Base-by-base conservation (phyloP, 2,329 filamentous ascomycete species). In the Sporothrix variecibatus region DNA sequence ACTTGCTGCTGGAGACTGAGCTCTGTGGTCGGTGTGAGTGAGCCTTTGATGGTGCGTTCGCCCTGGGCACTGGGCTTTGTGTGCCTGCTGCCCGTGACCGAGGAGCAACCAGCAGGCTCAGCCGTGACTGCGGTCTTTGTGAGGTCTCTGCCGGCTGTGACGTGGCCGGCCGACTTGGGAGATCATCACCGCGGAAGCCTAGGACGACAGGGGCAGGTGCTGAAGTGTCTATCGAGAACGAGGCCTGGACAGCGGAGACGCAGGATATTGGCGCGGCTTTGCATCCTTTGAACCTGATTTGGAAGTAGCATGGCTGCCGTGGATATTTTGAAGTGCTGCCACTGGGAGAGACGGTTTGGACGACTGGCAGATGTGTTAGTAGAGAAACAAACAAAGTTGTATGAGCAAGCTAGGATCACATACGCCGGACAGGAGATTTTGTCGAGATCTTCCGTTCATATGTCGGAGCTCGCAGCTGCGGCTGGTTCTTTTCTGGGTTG, bases 91-190 rank as follows among this genome's bases (percentile, higher is more conserved):
- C 31, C 20, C 51, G 49, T 40, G 62, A 20, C 12, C 62, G 49
- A 34, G 34, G 62, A 31, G 49, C 34, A 2, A 68, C 26, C 0
- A 72, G 46, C 3, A 60, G 34, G 23, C 62, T 68, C 3, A 46
- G 8, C 26, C 71, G 34, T 3, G 62, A 34, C 23, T 38, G 12
- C 5, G 38, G 12, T 28, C 58, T 69, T 20, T 15, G 65, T 15
- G 53, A 72, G 9, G 51, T 6, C n/a, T 17, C 43, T 7, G 46
- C 5, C 26, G 12, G 56, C 20, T n/a, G 58, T 3, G 83, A 83
- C 2, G 83, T 84, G 64, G 76, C 81, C 15, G 84, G 84, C n/a
- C 83, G 81, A 64, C 81, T 80, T 2, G 78, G 28, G 53, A 65
- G 75, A 31, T 79, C 76, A 5, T 79, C 78, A 1, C 58, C 38